Base-by-base conservation (phyloP, 495 filamentous ascomycete species). In the Podospora didyma region DNA sequence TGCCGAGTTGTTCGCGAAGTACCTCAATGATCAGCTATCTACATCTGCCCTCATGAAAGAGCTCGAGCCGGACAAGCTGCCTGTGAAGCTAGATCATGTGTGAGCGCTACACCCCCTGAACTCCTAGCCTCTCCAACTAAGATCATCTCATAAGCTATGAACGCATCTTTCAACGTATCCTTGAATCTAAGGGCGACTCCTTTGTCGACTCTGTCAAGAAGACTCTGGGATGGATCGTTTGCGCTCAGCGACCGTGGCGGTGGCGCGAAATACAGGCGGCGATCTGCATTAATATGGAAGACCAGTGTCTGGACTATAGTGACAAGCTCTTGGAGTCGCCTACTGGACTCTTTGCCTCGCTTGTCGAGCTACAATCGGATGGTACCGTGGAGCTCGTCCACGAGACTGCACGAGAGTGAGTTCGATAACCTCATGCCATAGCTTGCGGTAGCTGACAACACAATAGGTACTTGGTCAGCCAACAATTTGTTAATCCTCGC, bases 261-360 rank as follows among this genome's bases (percentile, higher is more conserved):
- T 76, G 71, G 75, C 62, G 61, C 22, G 78, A 81, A 54, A 69
- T 81, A 12, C 73, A 77, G 62, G 71, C 62, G 2, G 73, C 73
- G 39, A 47, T 71, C 12, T 73, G 68, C 2, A 66, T 78, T 11
- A 58, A 73, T 24, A 12, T 62, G 0, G 60, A 68, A 0, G 24
- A 64, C 7, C 51, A 69, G 50, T 22, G 34, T 1, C 47, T 73
- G 9, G 49, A 73, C 19, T 52, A 69, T 17, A 53, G 62, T n/a
- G 58, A 60, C 7, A 54, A 46, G 12, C 39, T 78, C 17, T 45
- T 67, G 7, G 54, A 60, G 16, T 45, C 21, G 46, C 59, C 73
- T 7, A 64, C 70, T 17, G 74, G 75, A 16, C 61, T 79, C 6
- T 81, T 70, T 56, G 77, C 71, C 5, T 77, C 77, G 19, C 62